phyloP scores from a whole-genome alignment of 768 basidiomycete species.

The Naganishia randhawae region DNA sequence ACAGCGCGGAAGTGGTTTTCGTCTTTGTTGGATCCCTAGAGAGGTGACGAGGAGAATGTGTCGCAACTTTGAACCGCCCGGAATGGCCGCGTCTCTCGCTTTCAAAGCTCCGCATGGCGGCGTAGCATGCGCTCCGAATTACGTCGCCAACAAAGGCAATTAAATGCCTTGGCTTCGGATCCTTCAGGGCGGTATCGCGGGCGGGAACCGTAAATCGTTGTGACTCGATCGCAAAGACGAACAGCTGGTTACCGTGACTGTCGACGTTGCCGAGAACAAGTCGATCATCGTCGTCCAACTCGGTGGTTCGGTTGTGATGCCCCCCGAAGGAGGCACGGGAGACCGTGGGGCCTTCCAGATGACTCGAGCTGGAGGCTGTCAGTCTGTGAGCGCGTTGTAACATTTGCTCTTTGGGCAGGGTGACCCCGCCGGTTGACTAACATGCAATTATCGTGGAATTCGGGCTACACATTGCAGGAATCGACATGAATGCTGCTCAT shows the following conservation, averaged over 20 bases:
- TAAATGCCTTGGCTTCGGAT: background rate
- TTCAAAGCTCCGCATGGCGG: background rate
- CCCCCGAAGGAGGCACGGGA: background rate
- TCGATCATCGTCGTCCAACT: conserved; percentile 10
- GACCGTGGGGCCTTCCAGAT: conserved; percentile 4
- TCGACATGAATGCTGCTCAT: conserved; percentile 1
- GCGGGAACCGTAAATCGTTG: conserved; percentile 6
- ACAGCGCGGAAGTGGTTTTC: conserved; percentile 1
- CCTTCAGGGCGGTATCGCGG: conserved; percentile 4
- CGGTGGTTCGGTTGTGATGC: conserved; percentile 9
- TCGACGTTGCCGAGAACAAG: conserved; percentile 3
- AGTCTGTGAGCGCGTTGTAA: conserved; percentile 11
- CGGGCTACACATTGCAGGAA: background rate
- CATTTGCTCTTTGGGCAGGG: conserved; percentile 9
- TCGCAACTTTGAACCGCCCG: conserved; percentile 11
- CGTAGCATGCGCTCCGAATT: background rate
- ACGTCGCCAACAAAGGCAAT: background rate
- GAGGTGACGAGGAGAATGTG: conserved; percentile 13
- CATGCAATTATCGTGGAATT: conserved; percentile 14
- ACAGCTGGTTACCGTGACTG: background rate
- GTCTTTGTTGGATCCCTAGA: conserved; percentile 18
- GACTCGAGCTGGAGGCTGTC: conserved; percentile 16
- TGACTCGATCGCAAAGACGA: conserved; percentile 3
- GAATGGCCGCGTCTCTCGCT: background rate
- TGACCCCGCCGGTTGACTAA: conserved; percentile 11